Evolutionary conservation across 768 basidiomycete species (phyloP), one percentile per base, ranked within the genome.

Genomic region (Hirschioporus abietinus): DNA sequence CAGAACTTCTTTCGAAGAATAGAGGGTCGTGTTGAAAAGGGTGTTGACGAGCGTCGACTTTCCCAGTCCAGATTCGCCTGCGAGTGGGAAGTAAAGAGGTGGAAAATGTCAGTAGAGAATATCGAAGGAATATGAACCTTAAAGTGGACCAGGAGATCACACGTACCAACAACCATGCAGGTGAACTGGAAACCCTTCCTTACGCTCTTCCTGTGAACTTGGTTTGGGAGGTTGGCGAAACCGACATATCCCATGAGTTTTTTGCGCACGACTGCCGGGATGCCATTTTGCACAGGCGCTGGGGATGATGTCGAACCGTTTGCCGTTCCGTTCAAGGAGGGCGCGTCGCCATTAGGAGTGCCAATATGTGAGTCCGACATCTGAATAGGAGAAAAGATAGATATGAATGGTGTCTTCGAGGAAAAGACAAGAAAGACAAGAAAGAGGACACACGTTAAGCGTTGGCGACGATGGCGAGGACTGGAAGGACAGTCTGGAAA

Each of bases 31-130:
- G 77, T 97, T 94, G 88, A 99, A 99, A 71, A 99, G 86, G 24
- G 97, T 99, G 80, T 99, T 99, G 78, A 99, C 91, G 75, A 99
- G 87, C 12, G 97, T 99, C 3, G 97, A 99, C 83, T 99, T 99
- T 65, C 97, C 97, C 68, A 99, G 85, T 64, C 97, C 97, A 65
- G 96, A 98, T 82, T 99, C 96, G 78, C 95, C 95, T 95, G 72
- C 63, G 66, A 70, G 65, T 18, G 17, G 24, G 1, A 30, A 52
- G 20, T 3, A 70, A 30, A 66, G 20, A 25, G n/a, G 30, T 8
- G 3, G 42, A 12, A 52, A 20, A 52, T 12, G 60, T 23, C 34
- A 64, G 36, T n/a, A 64, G 64, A 68, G 25, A 61, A 24, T 61
- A 61, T 61, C 30, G 10, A 17, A 61, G 34, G 30, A 26, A 18